Base-by-base conservation (phyloP, 2,329 filamentous ascomycete genomes). In the Gnomoniopsis sp. region DNA sequence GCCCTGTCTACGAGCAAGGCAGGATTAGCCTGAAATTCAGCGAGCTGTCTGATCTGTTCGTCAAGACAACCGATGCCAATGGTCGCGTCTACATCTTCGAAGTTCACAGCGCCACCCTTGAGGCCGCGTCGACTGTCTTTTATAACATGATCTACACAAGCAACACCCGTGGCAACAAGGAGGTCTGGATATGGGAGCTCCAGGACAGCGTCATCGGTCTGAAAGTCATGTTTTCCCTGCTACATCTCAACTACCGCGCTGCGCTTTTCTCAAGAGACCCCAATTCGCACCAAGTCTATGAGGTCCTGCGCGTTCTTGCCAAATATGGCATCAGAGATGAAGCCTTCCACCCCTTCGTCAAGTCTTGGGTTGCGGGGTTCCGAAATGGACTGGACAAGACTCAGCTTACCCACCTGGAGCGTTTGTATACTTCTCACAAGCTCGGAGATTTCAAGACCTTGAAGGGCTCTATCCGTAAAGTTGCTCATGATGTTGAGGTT, bases 391-490 rank as follows among this genome's bases (percentile, higher is more conserved):
- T 60, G 11, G 11, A n/a, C 10, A 47, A 30, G n/a, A 54, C 49
- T 11, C 51, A 36, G 8, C 58, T 60, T 3, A 49, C 14, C 21
- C 34, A 14, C 4, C 3, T 55, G 3, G 47, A 62, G 36, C 47
- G 53, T n/a, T 41, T 62, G 7, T 41, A 41, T n/a, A 21, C 55
- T 8, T 49, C 58, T 22, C 36, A 60, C 44, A 55, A 50, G 30
- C 17, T 62, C 2, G 60, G 60, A 10, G 60, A 62, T 36, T 60
- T 62, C 54, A 62, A 60, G 22, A 44, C 49, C 4, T 43, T 57
- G 17, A 62, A 60, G 49, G 19, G 10, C 8, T 36, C 23, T 8
- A 49, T 62, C 23, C 54, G 54, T 21, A 49, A 62, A 34, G 51
- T 44, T 7, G 58, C 58, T 3, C 55, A 60, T 22, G 53, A 49